Evolutionary conservation across 371 early-diverging fungal genomes (phyloP), one percentile per base, ranked within the genome.

Genomic region (Mortierella sp.): DNA sequence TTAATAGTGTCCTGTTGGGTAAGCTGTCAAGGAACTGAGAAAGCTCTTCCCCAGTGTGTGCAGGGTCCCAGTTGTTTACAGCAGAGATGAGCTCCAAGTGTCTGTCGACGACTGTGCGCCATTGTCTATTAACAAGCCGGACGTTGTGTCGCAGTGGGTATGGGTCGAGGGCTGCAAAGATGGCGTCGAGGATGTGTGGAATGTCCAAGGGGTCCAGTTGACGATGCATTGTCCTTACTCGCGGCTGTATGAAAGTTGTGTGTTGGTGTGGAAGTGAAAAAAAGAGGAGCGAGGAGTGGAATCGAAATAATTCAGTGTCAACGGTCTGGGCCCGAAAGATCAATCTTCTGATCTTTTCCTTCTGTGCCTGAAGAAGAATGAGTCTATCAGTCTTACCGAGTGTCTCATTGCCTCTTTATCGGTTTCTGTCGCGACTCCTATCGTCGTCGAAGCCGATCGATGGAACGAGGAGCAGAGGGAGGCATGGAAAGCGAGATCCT

Each of bases 131-230:
- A 37, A 64, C 64, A 37, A 64, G 64, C 21, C 34, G 16, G 21
- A 37, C 31, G 21, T 64, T 64, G 37, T 64, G 64, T 21, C 37
- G 37, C 19, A 64, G 64, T 2, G 21, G 31, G 37, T 34, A 37
- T 16, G 61, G 64, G 24, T 64, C 64, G 37, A 64, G 37, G 19
- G 19, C 31, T 64, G 64, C 64, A 37, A 64, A 34, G 64, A 64
- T 37, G 37, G 64, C 19, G 64, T 64, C 64, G 64, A 64, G 64
- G 64, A 64, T 37, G 37, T 64, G 64, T 21, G 37, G 64, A 6
- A 64, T 34, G 34, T 64, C 64, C 37, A 64, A 37, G 8, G 37
- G 64, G 19, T 5, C 9, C 64, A 34, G 37, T 64, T 19, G 64
- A 64, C 37, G 14, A 13, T 37, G 31, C 64, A 64, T 64, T 64